Percentiles rank a stretch among this genome's conserved stretches.
phyloP scores from a whole-genome alignment of 2,329 filamentous ascomycete species.

The Neopestalotiopsis sp. region DNA sequence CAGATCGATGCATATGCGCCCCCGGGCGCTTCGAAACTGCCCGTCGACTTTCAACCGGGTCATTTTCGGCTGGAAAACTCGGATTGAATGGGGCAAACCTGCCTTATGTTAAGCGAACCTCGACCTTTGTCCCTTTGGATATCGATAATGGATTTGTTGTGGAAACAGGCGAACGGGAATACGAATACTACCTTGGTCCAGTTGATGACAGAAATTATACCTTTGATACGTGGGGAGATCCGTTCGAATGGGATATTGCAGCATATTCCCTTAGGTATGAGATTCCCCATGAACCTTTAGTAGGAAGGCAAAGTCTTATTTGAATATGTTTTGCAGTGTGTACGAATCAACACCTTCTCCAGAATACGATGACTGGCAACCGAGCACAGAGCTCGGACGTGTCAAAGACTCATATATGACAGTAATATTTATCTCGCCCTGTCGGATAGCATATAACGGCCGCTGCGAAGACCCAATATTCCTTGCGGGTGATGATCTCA shows the following conservation, averaged over 20 bases:
- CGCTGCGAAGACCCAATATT: slow-evolving; percentile 5
- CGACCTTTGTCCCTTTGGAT: background rate
- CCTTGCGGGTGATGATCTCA: background rate
- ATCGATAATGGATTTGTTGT: background rate
- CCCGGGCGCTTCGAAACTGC: background rate
- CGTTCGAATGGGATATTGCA: background rate
- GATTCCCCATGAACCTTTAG: background rate
- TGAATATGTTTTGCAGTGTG: background rate
- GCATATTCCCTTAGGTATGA: slow-evolving; percentile 1
- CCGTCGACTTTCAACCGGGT: background rate
- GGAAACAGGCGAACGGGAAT: background rate
- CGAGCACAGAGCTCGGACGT: background rate
- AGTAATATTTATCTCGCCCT: slow-evolving; percentile 7
- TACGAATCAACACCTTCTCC: background rate
- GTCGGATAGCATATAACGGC: slow-evolving; percentile 10
- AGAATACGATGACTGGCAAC: background rate
- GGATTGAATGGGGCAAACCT: background rate
- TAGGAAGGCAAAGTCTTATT: background rate
- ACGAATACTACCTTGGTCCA: background rate
- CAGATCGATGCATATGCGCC: background rate
- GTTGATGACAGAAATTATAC: background rate
- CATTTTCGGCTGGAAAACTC: background rate
- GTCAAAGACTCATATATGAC: background rate
- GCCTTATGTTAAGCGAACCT: background rate
- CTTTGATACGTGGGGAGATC: background rate